These are phyloP conservation scores for Penicillium rolfsii DNA, from an alignment of 2,329 filamentous ascomycete species.

Conservation along the genomic window DNA sequence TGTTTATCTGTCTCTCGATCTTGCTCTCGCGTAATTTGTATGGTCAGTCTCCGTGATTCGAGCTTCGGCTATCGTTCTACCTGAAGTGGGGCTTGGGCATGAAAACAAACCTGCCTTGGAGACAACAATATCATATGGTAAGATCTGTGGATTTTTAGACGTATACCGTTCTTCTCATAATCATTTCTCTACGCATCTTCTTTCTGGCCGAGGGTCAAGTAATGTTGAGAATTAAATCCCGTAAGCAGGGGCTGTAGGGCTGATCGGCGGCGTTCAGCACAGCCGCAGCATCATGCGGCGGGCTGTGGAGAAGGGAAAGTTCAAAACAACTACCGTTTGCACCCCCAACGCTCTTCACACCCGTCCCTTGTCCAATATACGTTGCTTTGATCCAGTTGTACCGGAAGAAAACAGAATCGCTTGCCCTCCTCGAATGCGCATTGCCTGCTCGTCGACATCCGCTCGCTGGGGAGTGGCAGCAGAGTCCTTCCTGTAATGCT, in stretches of 20 bases:
- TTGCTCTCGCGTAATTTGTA: neutral
- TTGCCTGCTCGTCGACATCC: constrained; percentile 3
- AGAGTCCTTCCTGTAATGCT: constrained; percentile 34
- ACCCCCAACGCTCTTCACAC: constrained; percentile 16
- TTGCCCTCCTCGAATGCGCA: constrained; percentile 16
- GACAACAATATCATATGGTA: too few relatives aligned
- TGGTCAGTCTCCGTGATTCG: neutral
- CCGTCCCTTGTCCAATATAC: constrained; percentile 1
- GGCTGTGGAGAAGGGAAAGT: constrained; percentile 42
- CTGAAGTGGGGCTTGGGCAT: neutral
- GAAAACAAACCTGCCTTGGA: neutral
- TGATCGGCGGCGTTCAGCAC: constrained; percentile 39
- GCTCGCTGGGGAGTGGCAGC: constrained; percentile 30
- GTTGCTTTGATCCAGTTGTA: neutral
- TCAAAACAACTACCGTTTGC: constrained; percentile 37
- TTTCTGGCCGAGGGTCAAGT: neutral
- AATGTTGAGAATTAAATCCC: neutral
- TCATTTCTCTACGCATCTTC: neutral
- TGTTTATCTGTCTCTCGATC: neutral
- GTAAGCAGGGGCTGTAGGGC: constrained; percentile 31
- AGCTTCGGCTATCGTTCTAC: neutral
- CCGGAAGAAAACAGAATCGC: neutral
- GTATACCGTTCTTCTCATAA: neutral
- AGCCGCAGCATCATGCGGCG: constrained; percentile 42
- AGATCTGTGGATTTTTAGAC: neutral